A percentile compares a stretch with the other conserved stretches of the same genome.
Evolutionary conservation across 1,139 yeast species (phyloP).

Genomic region (Sugiyamaella neomexicana): DNA sequence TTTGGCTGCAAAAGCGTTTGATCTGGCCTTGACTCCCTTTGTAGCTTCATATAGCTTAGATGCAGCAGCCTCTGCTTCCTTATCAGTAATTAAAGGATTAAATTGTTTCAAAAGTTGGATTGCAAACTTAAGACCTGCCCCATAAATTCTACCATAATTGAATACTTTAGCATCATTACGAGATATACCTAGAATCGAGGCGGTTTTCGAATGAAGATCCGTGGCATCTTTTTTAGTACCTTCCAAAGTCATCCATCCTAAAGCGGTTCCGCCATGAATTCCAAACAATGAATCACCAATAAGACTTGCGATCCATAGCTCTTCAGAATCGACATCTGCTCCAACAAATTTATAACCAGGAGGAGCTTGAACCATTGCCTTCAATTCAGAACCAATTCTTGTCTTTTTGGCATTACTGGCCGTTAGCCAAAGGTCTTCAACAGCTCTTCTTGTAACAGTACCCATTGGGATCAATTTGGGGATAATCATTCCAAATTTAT

Average conservation of each 20-base stretch:
- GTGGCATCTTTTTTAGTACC: conserved; percentile 91
- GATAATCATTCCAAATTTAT: conserved; percentile 64
- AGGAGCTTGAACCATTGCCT: conserved; percentile 85
- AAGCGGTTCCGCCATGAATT: conserved; percentile 92
- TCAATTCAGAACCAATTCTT: conserved; percentile 90
- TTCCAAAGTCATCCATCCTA: conserved; percentile 99
- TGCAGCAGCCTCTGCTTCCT: conserved; percentile 69
- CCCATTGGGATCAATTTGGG: conserved; percentile 93
- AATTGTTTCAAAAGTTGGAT: conserved; percentile 77
- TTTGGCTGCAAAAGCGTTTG: conserved; percentile 39
- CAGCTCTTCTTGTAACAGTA: conserved; percentile 93
- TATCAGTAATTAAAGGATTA: conserved; percentile 67
- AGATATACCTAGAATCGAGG: conserved; percentile 81
- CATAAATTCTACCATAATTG: conserved; percentile 96
- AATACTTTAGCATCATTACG: conserved; percentile 92
- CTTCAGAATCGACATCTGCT: conserved; percentile 96
- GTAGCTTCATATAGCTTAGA: conserved; percentile 71
- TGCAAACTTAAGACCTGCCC: conserved; percentile 94
- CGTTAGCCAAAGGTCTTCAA: conserved; percentile 96
- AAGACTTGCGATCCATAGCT: conserved; percentile 94
- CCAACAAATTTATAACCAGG: conserved; percentile 90
- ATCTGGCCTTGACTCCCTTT: conserved; percentile 60
- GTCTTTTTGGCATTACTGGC: conserved; percentile 89
- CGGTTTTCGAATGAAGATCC: conserved; percentile 93
- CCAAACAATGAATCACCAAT: conserved; percentile 90